Evolutionary conservation across 2,329 filamentous ascomycete genomes (phyloP), one percentile per base, ranked within the genome.

Genomic region (Microsporum ferrugineum): DNA sequence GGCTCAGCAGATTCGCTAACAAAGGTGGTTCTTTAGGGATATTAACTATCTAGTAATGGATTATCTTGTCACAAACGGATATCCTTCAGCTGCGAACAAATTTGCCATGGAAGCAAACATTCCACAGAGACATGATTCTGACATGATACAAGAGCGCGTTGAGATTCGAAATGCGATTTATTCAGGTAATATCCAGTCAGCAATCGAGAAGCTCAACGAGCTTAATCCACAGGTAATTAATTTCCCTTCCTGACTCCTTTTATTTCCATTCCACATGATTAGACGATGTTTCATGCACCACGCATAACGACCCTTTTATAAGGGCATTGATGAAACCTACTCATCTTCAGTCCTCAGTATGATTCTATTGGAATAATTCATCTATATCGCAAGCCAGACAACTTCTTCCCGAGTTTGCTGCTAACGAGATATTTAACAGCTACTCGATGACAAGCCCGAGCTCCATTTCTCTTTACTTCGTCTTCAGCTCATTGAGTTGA

Each of bases 281-380:
- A 96, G 80, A 89, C 81, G 82, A 51, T 82, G 88, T 81, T 91
- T 95, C 92, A 99, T 99, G 94, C 94, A 99, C 94, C 94, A 99
- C 94, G 91, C 94, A 90, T 94, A 57, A 57, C 12, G 97, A 66
- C 84, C 81, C 81, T 82, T 84, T 85, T 83, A 80, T 80, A 84
- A 57, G 33, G 85, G 86, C 84, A 77, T 84, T 94, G 94, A 95
- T 95, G 92, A 97, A 79, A 84, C 82, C 78, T 79, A 80, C 78
- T 77, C 77, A 78, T 84, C 86, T 88, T 88, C 86, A 89, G 84
- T 88, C 84, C 83, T 88, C 84, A 88, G 84, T 86, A 91, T 94
- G 89, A 95, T 80, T 81, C 27, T 49, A 23, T 59, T 58, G 62
- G 58, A 62, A 62, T 64, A 47, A 61, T 55, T 60, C n/a, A 47